A percentile compares a stretch with the other conserved stretches of the same genome.
These are phyloP conservation scores for Cyanidiococcus yangmingshanensis DNA, from an alignment of 23 red algal genomes.

Conservation along the genomic window DNA sequence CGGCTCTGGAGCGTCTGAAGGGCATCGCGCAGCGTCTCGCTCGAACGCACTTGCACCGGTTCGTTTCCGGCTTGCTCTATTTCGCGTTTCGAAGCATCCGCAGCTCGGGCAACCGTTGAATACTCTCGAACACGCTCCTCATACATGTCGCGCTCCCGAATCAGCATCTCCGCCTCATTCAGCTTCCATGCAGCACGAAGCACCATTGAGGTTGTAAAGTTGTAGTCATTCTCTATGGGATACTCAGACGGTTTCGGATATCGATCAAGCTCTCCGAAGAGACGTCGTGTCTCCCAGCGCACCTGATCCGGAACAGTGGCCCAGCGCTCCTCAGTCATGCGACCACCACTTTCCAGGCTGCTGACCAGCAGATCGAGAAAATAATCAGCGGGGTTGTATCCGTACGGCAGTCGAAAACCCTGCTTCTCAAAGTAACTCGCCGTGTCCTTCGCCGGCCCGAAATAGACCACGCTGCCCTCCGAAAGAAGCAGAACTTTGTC, in stretches of 20 bases:
- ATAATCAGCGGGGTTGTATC: slow-evolving; percentile 85
- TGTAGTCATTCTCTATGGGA: not conserved
- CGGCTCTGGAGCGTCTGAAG: not conserved
- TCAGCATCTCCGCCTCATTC: slow-evolving; percentile 7
- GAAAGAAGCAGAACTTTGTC: slow-evolving; percentile 69
- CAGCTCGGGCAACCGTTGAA: slow-evolving; percentile 2
- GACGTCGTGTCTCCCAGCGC: not conserved
- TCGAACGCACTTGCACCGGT: not conserved
- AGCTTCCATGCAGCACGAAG: not conserved
- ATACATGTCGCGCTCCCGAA: not conserved
- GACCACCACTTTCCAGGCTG: slow-evolving; percentile 13
- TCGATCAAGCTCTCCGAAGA: not conserved
- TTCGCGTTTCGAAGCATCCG: slow-evolving; percentile 1
- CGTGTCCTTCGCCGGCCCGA: slow-evolving; percentile 48
- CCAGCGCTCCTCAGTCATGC: slow-evolving; percentile 19
- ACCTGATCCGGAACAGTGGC: slow-evolving; percentile 3
- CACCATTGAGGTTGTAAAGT: slow-evolving; percentile 12
- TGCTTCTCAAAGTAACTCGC: slow-evolving; percentile 47
- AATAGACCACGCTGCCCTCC: slow-evolving; percentile 47
- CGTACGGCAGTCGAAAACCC: slow-evolving; percentile 49
- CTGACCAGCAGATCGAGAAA: slow-evolving; percentile 47
- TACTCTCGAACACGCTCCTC: not conserved
- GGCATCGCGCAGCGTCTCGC: not conserved
- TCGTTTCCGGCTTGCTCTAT: not conserved
- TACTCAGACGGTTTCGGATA: not conserved